Evolutionary conservation across 2,329 filamentous ascomycete genomes (phyloP).

Genomic region (Lecanicillium sp.): DNA sequence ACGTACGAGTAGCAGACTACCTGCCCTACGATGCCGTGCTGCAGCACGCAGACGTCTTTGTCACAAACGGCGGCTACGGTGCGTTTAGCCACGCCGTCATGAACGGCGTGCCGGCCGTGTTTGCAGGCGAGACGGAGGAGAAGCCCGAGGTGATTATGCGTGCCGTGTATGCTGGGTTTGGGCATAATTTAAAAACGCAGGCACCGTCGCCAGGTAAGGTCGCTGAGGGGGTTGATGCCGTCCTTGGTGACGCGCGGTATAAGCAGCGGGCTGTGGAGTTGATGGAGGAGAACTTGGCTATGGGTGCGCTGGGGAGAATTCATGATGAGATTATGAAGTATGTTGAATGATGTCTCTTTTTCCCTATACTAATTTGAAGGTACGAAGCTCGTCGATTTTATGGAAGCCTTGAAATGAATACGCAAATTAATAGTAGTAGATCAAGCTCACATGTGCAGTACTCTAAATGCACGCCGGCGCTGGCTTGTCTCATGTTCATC

Average conservation of each 20-base stretch:
- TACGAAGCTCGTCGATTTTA: no score
- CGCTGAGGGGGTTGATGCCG: not conserved
- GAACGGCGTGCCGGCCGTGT: conserved; percentile 5
- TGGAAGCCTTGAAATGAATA: no score
- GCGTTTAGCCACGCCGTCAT: conserved; percentile 6
- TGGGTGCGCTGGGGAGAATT: conserved; percentile 1
- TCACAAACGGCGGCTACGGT: conserved; percentile 42
- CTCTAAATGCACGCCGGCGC: no score
- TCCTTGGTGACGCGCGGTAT: conserved; percentile 1
- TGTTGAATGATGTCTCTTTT: no score
- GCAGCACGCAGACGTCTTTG: conserved; percentile 33
- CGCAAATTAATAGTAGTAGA: no score
- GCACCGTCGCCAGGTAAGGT: conserved; percentile 1
- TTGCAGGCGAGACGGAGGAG: conserved; percentile 2
- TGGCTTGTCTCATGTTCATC: no score
- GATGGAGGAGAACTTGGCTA: conserved; percentile 1
- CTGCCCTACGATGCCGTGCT: conserved; percentile 40
- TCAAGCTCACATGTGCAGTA: no score
- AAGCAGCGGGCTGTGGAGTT: not conserved
- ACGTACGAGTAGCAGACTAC: conserved; percentile 37
- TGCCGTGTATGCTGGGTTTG: conserved; percentile 5
- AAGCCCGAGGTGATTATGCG: conserved; percentile 6
- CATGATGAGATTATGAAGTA: not conserved
- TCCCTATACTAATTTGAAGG: no score
- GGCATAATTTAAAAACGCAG: conserved; percentile 1